These are phyloP conservation scores for Pichia kluyveri DNA, from an alignment of 805 yeast genomes.

Conservation along the genomic window DNA sequence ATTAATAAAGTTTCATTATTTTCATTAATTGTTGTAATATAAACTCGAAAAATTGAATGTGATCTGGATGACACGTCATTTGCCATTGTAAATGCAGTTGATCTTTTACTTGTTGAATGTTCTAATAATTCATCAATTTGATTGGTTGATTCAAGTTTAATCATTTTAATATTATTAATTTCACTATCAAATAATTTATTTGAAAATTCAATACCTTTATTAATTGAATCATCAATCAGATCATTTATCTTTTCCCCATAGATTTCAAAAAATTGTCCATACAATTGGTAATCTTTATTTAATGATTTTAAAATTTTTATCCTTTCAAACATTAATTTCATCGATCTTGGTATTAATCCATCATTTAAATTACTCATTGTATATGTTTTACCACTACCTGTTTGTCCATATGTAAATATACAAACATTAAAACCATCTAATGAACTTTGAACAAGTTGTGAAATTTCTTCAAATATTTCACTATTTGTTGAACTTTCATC, in stretches of 20 bases:
- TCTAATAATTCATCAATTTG: constrained; percentile 43
- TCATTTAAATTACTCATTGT: constrained; percentile 70
- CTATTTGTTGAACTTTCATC: constrained; percentile 41
- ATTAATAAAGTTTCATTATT: constrained; percentile 15
- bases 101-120: constrained; percentile 51
- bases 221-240: constrained; percentile 36
- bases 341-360: constrained; percentile 78
- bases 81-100: constrained; percentile 73
- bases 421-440: constrained; percentile 88
- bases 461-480: constrained; percentile 73
- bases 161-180: constrained; percentile 49
- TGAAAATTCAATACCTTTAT: constrained; percentile 55
- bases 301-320: constrained; percentile 34
- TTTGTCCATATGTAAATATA: constrained; percentile 94
- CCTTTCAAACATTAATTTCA: constrained; percentile 58
- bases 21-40: constrained; percentile 25
- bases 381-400: constrained; percentile 89
- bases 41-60: constrained; percentile 69
- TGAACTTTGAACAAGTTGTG: constrained; percentile 78
- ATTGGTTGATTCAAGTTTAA: constrained; percentile 32
- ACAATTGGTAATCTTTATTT: constrained; percentile 56
- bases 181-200: constrained; percentile 10
- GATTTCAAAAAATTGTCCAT: constrained; percentile 79
- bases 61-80: constrained; percentile 88
- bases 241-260: constrained; percentile 80